phyloP scores from a whole-genome alignment of 805 yeast species.

The Lipomyces sp. region DNA sequence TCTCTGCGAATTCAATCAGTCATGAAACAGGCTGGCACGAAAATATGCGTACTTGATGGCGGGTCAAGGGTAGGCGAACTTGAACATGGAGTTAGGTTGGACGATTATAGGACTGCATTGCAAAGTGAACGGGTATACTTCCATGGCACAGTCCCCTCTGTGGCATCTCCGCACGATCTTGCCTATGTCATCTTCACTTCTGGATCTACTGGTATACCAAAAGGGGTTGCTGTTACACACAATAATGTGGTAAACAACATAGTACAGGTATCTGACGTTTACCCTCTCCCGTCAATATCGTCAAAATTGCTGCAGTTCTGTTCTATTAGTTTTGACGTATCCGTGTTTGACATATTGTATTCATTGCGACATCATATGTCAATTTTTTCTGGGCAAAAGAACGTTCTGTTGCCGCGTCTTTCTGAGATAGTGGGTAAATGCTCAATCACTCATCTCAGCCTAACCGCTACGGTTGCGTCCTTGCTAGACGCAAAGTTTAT shows the following conservation, averaged over 20 bases:
- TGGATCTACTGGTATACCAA: constrained; percentile 33
- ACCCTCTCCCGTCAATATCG: constrained; percentile 11
- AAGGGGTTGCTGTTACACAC: constrained; percentile 31
- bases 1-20: constrained; percentile 9
- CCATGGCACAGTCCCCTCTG: no score
- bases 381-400: constrained; percentile 21
- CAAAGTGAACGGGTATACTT: no score
- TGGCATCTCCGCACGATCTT: not conserved
- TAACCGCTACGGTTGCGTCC: constrained; percentile 55
- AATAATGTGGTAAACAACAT: constrained; percentile 30
- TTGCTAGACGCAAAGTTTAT: constrained; percentile 71
- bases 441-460: constrained; percentile 28
- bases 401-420: constrained; percentile 21
- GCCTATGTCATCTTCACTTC: constrained; percentile 32
- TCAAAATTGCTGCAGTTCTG: constrained; percentile 30
- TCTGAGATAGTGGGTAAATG: constrained; percentile 11
- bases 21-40: not conserved
- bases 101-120: no score
- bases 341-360: constrained; percentile 31
- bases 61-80: no score
- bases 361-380: constrained; percentile 17
- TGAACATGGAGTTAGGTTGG: no score
- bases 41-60: not conserved
- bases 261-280: constrained; percentile 8
- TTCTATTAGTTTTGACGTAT: constrained; percentile 31